Conservation (phyloP, 345 rosid species). For the Salix udensis region DNA sequence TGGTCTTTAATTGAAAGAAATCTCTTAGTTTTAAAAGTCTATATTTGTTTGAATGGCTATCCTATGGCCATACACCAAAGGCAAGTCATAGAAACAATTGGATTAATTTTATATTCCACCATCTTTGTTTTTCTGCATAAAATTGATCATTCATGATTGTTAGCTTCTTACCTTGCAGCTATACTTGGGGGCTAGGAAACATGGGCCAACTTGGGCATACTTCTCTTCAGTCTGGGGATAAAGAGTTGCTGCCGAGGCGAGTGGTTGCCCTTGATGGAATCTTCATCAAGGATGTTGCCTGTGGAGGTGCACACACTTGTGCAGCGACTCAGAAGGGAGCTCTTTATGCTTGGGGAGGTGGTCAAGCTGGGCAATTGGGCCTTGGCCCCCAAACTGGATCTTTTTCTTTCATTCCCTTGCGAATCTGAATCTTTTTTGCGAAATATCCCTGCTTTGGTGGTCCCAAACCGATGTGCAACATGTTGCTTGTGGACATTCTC, state of each 20-base stretch:
- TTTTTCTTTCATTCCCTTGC: slow-evolving; percentile 57
- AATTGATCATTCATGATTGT: slow-evolving; percentile 5
- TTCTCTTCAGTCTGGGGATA: slow-evolving; percentile 83
- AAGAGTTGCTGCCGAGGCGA: slow-evolving; percentile 86
- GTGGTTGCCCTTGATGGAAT: slow-evolving; percentile 82
- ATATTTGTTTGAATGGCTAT: neutral
- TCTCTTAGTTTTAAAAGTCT: neutral
- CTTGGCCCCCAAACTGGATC: slow-evolving; percentile 76
- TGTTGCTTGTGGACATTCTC: slow-evolving; percentile 95
- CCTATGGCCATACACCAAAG: neutral
- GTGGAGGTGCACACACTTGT: slow-evolving; percentile 95
- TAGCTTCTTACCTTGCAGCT: slow-evolving; percentile 40
- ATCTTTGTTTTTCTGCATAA: neutral
- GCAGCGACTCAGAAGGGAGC: slow-evolving; percentile 73
- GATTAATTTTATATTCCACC: neutral
- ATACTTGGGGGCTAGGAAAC: slow-evolving; percentile 96
- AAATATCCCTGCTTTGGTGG: slow-evolving; percentile 68
- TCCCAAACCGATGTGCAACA: slow-evolving; percentile 62
- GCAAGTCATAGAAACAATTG: neutral
- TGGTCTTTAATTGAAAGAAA: neutral
- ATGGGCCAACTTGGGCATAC: slow-evolving; percentile 93
- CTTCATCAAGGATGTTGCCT: slow-evolving; percentile 59
- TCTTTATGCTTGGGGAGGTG: slow-evolving; percentile 96
- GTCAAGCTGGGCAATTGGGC: slow-evolving; percentile 89
- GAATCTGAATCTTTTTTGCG: slow-evolving; percentile 57